phyloP scores from a whole-genome alignment of 768 basidiomycete species.

The Hericium coralloides region DNA sequence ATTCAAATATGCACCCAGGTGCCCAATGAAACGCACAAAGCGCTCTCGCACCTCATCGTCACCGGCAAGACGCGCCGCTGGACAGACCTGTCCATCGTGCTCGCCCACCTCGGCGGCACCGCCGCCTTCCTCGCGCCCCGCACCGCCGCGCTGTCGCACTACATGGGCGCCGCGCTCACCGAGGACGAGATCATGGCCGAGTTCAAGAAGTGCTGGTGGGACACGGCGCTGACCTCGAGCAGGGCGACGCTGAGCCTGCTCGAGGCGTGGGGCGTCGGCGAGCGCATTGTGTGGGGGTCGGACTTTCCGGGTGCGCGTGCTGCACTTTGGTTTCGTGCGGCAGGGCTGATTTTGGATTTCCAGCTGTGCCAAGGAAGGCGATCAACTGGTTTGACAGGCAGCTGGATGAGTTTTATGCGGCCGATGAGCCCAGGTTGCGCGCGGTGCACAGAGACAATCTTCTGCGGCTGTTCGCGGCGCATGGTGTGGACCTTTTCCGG shows the following conservation, averaged over 20 bases:
- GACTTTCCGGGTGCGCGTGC: conserved; percentile 59
- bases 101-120: conserved; percentile 70
- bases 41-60: conserved; percentile 69
- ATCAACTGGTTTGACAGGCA: conserved; percentile 48
- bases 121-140: conserved; percentile 57
- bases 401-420: conserved; percentile 18
- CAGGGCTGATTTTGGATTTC: background rate
- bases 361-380: conserved; percentile 15
- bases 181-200: conserved; percentile 60
- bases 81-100: conserved; percentile 49
- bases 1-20: conserved; percentile 33
- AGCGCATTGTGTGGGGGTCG: conserved; percentile 59
- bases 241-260: conserved; percentile 42
- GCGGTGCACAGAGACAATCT: conserved; percentile 43
- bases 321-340: background rate
- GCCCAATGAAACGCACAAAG: conserved; percentile 78
- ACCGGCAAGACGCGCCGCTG: conserved; percentile 60
- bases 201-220: conserved; percentile 66
- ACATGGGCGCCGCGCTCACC: conserved; percentile 62
- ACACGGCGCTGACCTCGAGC: conserved; percentile 59
- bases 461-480: conserved; percentile 33
- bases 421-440: conserved; percentile 30
- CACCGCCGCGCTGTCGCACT: conserved; percentile 53
- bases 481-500: background rate
- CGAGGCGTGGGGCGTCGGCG: conserved; percentile 38